Evolutionary conservation across 192 early-diverging fungal species (phyloP).

Genomic region (Phycomyces nitens): DNA sequence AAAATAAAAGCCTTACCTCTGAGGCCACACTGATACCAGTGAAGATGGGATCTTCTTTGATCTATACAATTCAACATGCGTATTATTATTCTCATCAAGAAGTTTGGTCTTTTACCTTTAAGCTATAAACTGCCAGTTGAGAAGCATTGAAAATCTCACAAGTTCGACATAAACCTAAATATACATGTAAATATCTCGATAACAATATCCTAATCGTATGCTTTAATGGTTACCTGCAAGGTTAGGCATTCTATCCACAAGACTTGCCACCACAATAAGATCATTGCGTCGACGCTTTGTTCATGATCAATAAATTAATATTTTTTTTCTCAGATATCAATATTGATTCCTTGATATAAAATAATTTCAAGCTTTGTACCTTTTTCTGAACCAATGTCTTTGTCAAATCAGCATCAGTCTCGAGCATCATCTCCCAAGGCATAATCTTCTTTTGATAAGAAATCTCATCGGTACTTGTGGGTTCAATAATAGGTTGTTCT

Average conservation of each 20-base stretch:
- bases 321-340: too few species aligned
- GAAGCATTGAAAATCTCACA: slow-evolving; percentile 64
- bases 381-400: slow-evolving; percentile 21
- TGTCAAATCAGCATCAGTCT: slow-evolving; percentile 50
- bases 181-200: slow-evolving; percentile 1
- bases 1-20: slow-evolving; percentile 23
- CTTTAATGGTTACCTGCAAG: slow-evolving; percentile 44
- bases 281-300: slow-evolving; percentile 39
- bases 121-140: slow-evolving; percentile 37
- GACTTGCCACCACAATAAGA: slow-evolving; percentile 55
- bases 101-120: slow-evolving; percentile 26
- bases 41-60: slow-evolving; percentile 51
- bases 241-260: slow-evolving; percentile 54
- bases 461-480: slow-evolving; percentile 8
- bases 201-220: neutral
- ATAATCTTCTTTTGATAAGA: slow-evolving; percentile 57
- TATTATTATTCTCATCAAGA: neutral
- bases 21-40: slow-evolving; percentile 48
- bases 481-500: neutral
- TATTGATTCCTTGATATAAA: too few species aligned
- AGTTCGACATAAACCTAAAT: slow-evolving; percentile 40
- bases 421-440: slow-evolving; percentile 57
- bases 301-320: neutral
- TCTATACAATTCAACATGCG: slow-evolving; percentile 7
- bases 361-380: neutral